phyloP scores from a whole-genome alignment of 306 rosid genomes.

The Fagus sylvatica region DNA sequence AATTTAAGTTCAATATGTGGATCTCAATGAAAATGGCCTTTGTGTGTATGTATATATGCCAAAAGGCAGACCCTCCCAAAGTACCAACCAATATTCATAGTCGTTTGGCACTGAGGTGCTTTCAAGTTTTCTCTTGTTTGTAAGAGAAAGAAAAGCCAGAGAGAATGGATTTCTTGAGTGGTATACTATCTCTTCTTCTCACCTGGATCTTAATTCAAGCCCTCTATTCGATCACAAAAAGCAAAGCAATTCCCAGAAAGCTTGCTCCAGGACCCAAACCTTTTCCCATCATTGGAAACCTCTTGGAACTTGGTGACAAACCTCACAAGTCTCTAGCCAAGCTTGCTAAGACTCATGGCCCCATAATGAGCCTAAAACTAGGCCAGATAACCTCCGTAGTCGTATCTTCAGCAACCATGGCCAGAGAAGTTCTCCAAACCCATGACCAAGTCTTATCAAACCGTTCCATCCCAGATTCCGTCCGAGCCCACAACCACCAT shows the following conservation, averaged over 20 bases:
- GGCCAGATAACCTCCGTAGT: constrained; percentile 52
- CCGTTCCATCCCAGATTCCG: constrained; percentile 30
- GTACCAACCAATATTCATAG: too few species aligned
- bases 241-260: neutral
- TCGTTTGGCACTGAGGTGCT: too few species aligned
- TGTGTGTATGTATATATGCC: too few species aligned
- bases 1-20: too few species aligned
- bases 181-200: neutral
- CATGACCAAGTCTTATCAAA: constrained; percentile 45
- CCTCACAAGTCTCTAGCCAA: constrained; percentile 45
- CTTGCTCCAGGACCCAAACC: constrained; percentile 60
- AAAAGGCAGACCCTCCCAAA: too few species aligned
- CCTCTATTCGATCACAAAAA: constrained; percentile 1
- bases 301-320: constrained; percentile 45
- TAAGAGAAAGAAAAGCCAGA: neutral
- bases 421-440: constrained; percentile 43
- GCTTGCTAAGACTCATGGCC: constrained; percentile 40
- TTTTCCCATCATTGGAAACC: constrained; percentile 48
- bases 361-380: constrained; percentile 47
- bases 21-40: too few species aligned
- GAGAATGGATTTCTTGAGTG: constrained; percentile 17
- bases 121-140: neutral
- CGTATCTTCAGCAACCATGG: constrained; percentile 38
- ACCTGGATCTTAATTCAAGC: constrained; percentile 16
- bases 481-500: constrained; percentile 30